Percentiles rank a stretch among this genome's conserved stretches.
Conservation (phyloP, 805 yeast species). For the Cyberlindnera xishuangbannaensis region DNA sequence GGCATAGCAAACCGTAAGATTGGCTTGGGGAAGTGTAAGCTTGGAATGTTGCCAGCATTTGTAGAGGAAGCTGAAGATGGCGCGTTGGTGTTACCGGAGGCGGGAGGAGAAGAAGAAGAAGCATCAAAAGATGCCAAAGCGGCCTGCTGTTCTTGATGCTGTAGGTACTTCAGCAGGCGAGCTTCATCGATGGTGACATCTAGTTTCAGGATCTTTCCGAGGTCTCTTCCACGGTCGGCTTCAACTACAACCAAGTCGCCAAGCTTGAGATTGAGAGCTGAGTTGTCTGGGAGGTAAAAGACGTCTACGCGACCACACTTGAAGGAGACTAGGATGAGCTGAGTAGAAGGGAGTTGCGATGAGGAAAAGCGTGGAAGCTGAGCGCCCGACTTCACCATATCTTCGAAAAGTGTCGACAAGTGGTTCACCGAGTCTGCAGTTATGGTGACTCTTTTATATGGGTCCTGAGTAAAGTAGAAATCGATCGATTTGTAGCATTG, state of each 20-base stretch:
- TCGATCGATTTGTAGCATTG: conserved; percentile 20
- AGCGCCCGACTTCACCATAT: conserved; percentile 12
- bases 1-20: conserved; percentile 73
- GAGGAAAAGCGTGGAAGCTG: conserved; percentile 21
- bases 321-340: conserved; percentile 62
- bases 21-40: conserved; percentile 56
- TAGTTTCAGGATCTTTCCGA: conserved; percentile 71
- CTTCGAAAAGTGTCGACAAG: conserved; percentile 9
- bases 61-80: no score
- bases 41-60: conserved; percentile 14
- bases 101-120: neutral
- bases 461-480: conserved; percentile 22
- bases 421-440: conserved; percentile 10
- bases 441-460: conserved; percentile 20
- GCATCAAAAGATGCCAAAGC: conserved; percentile 31
- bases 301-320: conserved; percentile 79
- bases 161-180: conserved; percentile 64
- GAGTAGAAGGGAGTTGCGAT: conserved; percentile 23
- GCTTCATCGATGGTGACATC: conserved; percentile 60
- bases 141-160: conserved; percentile 65
- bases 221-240: conserved; percentile 79
- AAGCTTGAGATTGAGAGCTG: conserved; percentile 35
- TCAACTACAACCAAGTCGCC: conserved; percentile 73
- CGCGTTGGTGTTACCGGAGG: neutral
- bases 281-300: conserved; percentile 47